These are phyloP conservation scores for Cinchona pubescens DNA, from an alignment of 257 asterid genomes.

Conservation along the genomic window DNA sequence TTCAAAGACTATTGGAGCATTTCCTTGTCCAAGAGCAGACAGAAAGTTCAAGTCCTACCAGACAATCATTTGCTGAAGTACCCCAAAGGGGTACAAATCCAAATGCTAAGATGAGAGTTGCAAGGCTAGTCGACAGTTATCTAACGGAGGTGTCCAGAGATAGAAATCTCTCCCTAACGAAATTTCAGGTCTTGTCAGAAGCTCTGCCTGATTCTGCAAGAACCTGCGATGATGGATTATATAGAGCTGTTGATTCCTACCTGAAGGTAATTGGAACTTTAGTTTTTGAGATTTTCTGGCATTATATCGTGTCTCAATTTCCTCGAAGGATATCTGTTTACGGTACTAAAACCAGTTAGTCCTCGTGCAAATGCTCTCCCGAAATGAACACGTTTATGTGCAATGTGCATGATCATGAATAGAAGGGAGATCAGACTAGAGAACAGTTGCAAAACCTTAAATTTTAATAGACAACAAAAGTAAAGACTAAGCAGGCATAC, in stretches of 20 bases:
- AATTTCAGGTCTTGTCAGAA: conserved; percentile 88
- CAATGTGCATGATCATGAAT: not conserved
- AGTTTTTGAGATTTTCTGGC: not conserved
- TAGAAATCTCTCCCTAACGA: conserved; percentile 61
- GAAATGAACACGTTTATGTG: not conserved
- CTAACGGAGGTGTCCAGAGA: conserved; percentile 92
- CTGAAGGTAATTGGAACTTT: conserved; percentile 60
- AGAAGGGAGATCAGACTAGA: not conserved
- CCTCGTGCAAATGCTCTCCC: not conserved
- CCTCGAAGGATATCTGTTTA: not conserved
- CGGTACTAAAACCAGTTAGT: not conserved
- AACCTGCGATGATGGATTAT: conserved; percentile 80
- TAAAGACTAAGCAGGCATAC: not conserved
- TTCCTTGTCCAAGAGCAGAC: conserved; percentile 84
- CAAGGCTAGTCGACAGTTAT: conserved; percentile 87
- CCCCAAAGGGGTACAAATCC: conserved; percentile 42
- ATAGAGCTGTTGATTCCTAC: conserved; percentile 89
- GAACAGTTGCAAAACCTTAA: not conserved
- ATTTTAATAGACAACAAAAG: not conserved
- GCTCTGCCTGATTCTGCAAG: conserved; percentile 90
- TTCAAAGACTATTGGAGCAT: conserved; percentile 92
- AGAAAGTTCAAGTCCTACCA: conserved; percentile 64
- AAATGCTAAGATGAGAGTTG: conserved; percentile 82
- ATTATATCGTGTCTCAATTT: not conserved
- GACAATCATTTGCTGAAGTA: conserved; percentile 49